A percentile compares a stretch with the other conserved stretches of the same genome.
phyloP scores from a whole-genome alignment of 1,284 basidiomycete genomes.

The Peniophora sp. region DNA sequence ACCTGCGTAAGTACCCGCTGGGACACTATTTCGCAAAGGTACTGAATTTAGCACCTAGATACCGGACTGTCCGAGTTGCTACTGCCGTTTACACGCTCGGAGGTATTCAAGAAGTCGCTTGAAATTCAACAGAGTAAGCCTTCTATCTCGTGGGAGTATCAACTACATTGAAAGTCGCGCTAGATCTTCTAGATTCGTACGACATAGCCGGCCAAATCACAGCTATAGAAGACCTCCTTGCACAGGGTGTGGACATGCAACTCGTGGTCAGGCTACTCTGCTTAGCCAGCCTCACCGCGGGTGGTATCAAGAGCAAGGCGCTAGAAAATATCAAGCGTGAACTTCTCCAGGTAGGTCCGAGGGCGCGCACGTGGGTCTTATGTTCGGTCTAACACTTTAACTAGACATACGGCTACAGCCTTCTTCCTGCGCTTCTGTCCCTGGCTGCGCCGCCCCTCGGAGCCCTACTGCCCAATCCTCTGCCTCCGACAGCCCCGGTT shows the following conservation, averaged over 20 bases:
- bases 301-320: slow-evolving; percentile 82
- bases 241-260: slow-evolving; percentile 75
- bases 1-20: slow-evolving; percentile 66
- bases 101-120: slow-evolving; percentile 85
- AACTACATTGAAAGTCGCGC: slow-evolving; percentile 3
- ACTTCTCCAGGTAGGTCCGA: slow-evolving; percentile 67
- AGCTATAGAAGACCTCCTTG: slow-evolving; percentile 82
- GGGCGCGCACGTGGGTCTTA: slow-evolving; percentile 2
- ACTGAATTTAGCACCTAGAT: slow-evolving; percentile 42
- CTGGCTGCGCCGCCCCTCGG: slow-evolving; percentile 69
- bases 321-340: slow-evolving; percentile 89
- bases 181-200: slow-evolving; percentile 88
- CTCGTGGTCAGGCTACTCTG: slow-evolving; percentile 77
- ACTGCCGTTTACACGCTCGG: slow-evolving; percentile 77
- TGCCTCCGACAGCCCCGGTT: slow-evolving; percentile 40
- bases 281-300: slow-evolving; percentile 75
- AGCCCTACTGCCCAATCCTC: slow-evolving; percentile 55
- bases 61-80: slow-evolving; percentile 91
- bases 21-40: slow-evolving; percentile 1
- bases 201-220: slow-evolving; percentile 70
- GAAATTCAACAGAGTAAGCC: slow-evolving; percentile 91
- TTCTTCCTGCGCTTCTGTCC: slow-evolving; percentile 79
- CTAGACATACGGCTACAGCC: slow-evolving; percentile 88
- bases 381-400: slow-evolving; percentile 7
- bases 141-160: background rate